Base-by-base conservation (phyloP, 371 early-diverging fungal genomes). In the Mortierella sp. region DNA sequence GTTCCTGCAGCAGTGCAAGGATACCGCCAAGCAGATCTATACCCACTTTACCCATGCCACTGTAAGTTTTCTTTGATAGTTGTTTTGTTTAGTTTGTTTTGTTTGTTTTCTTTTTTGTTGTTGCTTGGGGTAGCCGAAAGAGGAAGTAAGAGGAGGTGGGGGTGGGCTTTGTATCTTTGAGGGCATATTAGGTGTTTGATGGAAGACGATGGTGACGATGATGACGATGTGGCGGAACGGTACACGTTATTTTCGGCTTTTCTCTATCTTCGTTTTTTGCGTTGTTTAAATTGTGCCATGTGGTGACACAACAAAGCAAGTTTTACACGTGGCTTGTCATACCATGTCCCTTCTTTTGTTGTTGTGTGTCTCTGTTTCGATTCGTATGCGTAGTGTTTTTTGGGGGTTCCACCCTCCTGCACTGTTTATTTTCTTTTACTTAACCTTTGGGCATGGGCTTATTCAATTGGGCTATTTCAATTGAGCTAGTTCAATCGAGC, bases 11-110 rank as follows among this genome's bases (percentile, higher is more conserved):
- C 87, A 88, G 42, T 92, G 92, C 83, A 87, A 91, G 70, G 90
- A 88, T 76, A 83, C 90, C 42, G 86, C 92, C 68, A 93, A 91
- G 63, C 89, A 89, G 79, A 87, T 93, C 71, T 94, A 92, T 87
- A 91, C 92, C 73, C 94, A 93, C 80, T 90, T 90, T 70, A 91
- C 90, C 34, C 91, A 90, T 76, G 90, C 89, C 48, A 90, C 89
- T n/a, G 89, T 90, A 90, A 87, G 88, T 81, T 45, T 34, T 34
- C 19, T 14, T 63, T 34, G 42, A 1, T 38, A 5, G 5, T 38
- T 38, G 42, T 0, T 8, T n/a, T 7, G 9, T 2, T 58, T 28
- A 11, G 26, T 28, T 58, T 28, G 58, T 58, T 28, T 26, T 21
- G 7, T 3, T 28, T n/a, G n/a, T 26, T n/a, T n/a, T n/a, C n/a